Base-by-base conservation (phyloP, 2,329 filamentous ascomycete genomes). In the Neodidymelliopsis sp. region DNA sequence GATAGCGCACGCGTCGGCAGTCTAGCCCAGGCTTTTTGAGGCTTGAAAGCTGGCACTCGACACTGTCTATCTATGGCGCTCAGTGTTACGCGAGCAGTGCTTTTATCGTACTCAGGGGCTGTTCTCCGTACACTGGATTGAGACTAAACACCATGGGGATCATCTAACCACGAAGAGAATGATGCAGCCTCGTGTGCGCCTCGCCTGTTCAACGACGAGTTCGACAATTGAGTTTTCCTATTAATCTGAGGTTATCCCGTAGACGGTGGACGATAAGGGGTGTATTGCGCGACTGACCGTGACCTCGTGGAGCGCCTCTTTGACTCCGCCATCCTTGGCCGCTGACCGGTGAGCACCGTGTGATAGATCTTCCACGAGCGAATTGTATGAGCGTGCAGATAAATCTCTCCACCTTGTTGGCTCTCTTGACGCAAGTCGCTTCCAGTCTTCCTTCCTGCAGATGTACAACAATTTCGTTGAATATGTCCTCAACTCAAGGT, bases 281-380 rank as follows among this genome's bases (percentile, higher is more conserved):
- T n/a, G 4, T 10, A 6, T 12, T 18, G 29, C 8, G 10, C 29
- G 19, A 31, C 18, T 50, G 47, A 45, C 35, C 15, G 3, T 12
- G 28, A 19, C 31, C 35, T 35, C 40, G 40, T 40, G 47, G 15
- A 38, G 40, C 35, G 47, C 47, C 41, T 45, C 40, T 20, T 18
- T 8, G 24, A 25, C 47, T 50, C 40, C 40, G 47, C 47, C 47
- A 15, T 25, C 19, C 47, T 50, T 50, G 40, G 40, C 47, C 29
- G 30, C 13, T 30, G 13, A 23, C 46, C 40, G 35, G 47, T 50
- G 35, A 50, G 33, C 29, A 10, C 6, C 34, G 20, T 9, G n/a
- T n/a, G 29, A 13, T n/a, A 39, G 24, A 40, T 30, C n/a, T 40
- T 40, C 35, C 40, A 44, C 35, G 40, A 50, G 47, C 40, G 40